phyloP scores from a whole-genome alignment of 225 moss, liverwort and hornwort genomes.

The Anthoceros angustus region DNA sequence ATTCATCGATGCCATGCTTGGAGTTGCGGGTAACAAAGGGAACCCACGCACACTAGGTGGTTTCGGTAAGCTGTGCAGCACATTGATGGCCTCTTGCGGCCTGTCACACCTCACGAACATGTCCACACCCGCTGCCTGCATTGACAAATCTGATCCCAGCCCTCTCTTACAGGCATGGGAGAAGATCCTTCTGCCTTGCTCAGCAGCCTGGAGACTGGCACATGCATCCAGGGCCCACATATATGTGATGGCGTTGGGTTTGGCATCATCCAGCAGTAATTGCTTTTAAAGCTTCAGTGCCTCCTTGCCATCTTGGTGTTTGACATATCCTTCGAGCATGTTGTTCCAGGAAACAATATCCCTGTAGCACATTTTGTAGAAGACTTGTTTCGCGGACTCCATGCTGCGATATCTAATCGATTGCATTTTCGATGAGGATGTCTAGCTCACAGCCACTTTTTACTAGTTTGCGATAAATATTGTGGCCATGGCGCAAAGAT shows the following conservation, averaged over 20 bases:
- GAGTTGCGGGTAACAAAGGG: no score
- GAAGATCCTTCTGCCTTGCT: not conserved
- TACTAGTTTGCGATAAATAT: not conserved
- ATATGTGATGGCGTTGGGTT: not conserved
- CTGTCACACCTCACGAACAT: not conserved
- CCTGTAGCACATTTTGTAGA: not conserved
- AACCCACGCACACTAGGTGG: no score
- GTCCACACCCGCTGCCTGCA: not conserved
- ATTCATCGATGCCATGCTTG: no score
- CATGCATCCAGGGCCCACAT: not conserved
- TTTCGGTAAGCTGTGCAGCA: not conserved
- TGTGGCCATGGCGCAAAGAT: not conserved
- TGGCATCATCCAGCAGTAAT: not conserved
- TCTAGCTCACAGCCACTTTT: not conserved
- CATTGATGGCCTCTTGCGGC: not conserved
- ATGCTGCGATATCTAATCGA: not conserved
- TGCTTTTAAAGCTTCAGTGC: not conserved
- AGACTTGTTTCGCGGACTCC: not conserved
- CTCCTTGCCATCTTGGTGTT: not conserved
- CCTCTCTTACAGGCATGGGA: not conserved
- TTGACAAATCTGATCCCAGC: not conserved
- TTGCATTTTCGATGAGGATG: not conserved
- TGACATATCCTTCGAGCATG: not conserved
- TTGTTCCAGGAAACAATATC: not conserved
- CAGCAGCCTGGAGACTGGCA: not conserved